Conservation (phyloP, 1,284 basidiomycete genomes). For the Apiotrichum montevideense region DNA sequence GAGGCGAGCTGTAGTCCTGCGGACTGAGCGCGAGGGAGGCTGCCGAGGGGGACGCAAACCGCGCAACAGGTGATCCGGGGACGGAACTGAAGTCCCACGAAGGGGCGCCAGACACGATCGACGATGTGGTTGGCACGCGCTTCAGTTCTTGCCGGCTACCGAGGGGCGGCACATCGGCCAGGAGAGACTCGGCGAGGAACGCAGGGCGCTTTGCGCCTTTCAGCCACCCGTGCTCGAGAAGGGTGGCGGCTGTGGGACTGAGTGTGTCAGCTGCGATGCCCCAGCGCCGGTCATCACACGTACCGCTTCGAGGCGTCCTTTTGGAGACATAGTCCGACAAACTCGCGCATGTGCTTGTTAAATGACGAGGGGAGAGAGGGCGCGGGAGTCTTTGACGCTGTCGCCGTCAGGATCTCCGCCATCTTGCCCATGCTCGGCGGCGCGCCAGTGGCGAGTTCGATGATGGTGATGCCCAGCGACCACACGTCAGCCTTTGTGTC, state of each 20-base stretch:
- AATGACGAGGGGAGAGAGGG: conserved; percentile 35
- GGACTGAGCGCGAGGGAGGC: conserved; percentile 7
- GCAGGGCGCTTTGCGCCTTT: conserved; percentile 26
- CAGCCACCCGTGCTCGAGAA: conserved; percentile 34
- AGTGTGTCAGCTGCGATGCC: not conserved
- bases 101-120: conserved; percentile 27
- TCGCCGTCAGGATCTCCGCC: conserved; percentile 7
- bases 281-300: conserved; percentile 28
- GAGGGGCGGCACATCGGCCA: conserved; percentile 28
- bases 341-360: conserved; percentile 78
- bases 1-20: conserved; percentile 15
- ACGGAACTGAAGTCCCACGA: conserved; percentile 39
- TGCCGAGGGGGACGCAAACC: conserved; percentile 7
- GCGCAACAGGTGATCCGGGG: conserved; percentile 24
- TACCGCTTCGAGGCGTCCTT: conserved; percentile 70
- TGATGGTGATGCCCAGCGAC: conserved; percentile 78
- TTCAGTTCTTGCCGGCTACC: conserved; percentile 36
- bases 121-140: conserved; percentile 31
- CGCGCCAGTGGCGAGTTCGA: conserved; percentile 29
- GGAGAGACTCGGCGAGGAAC: conserved; percentile 31
- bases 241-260: conserved; percentile 22
- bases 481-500: conserved; percentile 95
- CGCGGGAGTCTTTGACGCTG: not conserved
- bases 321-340: conserved; percentile 73
- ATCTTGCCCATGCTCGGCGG: conserved; percentile 18